phyloP scores from a whole-genome alignment of 2,329 filamentous ascomycete species.

The Cladosporium sphaerospermum region DNA sequence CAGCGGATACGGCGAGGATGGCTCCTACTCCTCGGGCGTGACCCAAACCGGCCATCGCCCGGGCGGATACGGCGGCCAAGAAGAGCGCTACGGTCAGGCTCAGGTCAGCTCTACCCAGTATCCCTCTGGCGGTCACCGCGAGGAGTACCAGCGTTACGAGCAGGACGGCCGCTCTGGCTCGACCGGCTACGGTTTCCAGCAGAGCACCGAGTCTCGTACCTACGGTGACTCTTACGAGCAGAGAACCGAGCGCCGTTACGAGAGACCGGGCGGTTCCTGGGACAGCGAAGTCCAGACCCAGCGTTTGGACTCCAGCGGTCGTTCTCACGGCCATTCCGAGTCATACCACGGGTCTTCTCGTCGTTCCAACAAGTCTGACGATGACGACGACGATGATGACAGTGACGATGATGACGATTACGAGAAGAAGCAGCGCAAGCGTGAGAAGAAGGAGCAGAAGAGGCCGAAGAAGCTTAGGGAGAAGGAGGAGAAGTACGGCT shows the following conservation, averaged over 20 bases:
- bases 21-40: slow-evolving; percentile 55
- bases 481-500: slow-evolving; percentile 16
- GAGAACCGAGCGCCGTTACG: slow-evolving; percentile 50
- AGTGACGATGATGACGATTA: slow-evolving; percentile 33
- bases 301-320: background rate
- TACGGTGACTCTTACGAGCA: slow-evolving; percentile 53
- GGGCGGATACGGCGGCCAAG: slow-evolving; percentile 11
- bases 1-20: slow-evolving; percentile 51
- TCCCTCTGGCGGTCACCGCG: slow-evolving; percentile 50
- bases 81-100: slow-evolving; percentile 52
- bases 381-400: slow-evolving; percentile 24
- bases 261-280: slow-evolving; percentile 36
- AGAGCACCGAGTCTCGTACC: slow-evolving; percentile 18
- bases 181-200: slow-evolving; percentile 47
- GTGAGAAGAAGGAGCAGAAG: slow-evolving; percentile 34
- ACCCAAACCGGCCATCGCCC: slow-evolving; percentile 52
- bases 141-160: slow-evolving; percentile 57
- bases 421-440: slow-evolving; percentile 39
- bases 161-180: slow-evolving; percentile 41
- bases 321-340: background rate
- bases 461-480: slow-evolving; percentile 22
- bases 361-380: background rate
- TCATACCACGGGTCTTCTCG: background rate
- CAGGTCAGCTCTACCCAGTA: slow-evolving; percentile 55
- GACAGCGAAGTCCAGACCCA: slow-evolving; percentile 34